Evolutionary conservation across 306 rosid species (phyloP).

Genomic region (Macrotyloma uniflorum): DNA sequence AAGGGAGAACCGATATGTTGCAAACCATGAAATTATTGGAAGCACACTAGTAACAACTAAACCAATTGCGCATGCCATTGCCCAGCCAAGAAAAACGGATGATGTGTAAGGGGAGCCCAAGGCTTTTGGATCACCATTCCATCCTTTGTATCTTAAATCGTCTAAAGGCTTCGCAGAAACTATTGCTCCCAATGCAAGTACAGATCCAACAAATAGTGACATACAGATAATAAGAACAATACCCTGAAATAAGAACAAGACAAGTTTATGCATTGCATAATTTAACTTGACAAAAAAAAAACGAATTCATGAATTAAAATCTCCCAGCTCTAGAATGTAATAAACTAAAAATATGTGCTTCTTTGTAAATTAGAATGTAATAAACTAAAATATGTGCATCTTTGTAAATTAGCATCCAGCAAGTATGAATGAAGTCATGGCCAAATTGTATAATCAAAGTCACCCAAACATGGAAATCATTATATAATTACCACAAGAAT

Average conservation of each 20-base stretch:
- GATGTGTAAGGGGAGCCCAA: constrained; percentile 85
- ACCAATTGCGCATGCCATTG: constrained; percentile 90
- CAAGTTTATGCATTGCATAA: constrained; percentile 38
- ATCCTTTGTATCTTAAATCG: constrained; percentile 84
- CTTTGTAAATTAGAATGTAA: neutral
- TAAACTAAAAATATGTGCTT: constrained; percentile 14
- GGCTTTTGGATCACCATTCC: constrained; percentile 75
- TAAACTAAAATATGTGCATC: constrained; percentile 10
- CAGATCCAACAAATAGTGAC: constrained; percentile 75
- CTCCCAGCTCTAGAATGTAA: constrained; percentile 24
- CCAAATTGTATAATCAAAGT: neutral
- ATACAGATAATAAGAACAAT: constrained; percentile 69
- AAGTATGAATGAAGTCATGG: neutral
- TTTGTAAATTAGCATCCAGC: neutral
- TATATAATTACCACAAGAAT: neutral
- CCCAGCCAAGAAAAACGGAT: constrained; percentile 94
- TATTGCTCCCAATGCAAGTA: constrained; percentile 84
- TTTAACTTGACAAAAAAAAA: neutral
- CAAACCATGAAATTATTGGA: constrained; percentile 97
- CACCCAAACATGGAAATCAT: neutral
- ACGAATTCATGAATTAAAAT: constrained; percentile 3
- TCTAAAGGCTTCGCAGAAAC: constrained; percentile 96
- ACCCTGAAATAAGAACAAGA: constrained; percentile 62
- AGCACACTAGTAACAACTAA: constrained; percentile 84
- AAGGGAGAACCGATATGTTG: constrained; percentile 86